Evolutionary conservation across 331 rosid species (phyloP).

Genomic region (Saraca asoca): DNA sequence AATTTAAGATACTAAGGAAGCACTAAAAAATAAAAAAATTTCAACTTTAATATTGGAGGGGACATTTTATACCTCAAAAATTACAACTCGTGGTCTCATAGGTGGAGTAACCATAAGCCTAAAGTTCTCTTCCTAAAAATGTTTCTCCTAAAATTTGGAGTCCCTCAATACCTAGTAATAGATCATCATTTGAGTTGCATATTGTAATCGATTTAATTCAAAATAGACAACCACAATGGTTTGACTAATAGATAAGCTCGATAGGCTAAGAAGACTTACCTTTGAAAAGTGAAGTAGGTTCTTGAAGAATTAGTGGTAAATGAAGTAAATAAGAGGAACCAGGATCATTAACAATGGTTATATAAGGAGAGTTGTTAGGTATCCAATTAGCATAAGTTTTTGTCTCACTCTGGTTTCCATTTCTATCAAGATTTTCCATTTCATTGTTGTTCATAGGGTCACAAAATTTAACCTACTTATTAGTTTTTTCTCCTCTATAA

Average conservation of each 20-base stretch:
- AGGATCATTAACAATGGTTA: slow-evolving; percentile 64
- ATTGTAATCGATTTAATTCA: slow-evolving; percentile 36
- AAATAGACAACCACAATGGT: slow-evolving; percentile 23
- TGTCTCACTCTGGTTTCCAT: slow-evolving; percentile 71
- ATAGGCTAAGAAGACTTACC: slow-evolving; percentile 41
- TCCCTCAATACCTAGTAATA: slow-evolving; percentile 77
- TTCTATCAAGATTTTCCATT: slow-evolving; percentile 65
- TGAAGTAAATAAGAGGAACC: slow-evolving; percentile 65
- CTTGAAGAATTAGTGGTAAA: slow-evolving; percentile 83
- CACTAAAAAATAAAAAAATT: slow-evolving; percentile 17
- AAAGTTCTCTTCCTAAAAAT: slow-evolving; percentile 82
- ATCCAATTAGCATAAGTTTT: slow-evolving; percentile 59
- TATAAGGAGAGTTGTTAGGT: slow-evolving; percentile 65
- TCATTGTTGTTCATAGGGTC: slow-evolving; percentile 70
- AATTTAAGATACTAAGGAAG: slow-evolving; percentile 17
- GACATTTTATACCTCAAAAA: slow-evolving; percentile 70
- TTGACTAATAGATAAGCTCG: slow-evolving; percentile 20
- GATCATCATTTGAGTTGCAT: slow-evolving; percentile 88
- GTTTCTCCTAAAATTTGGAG: slow-evolving; percentile 95
- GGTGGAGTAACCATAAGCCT: slow-evolving; percentile 78
- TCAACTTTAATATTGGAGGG: slow-evolving; percentile 20
- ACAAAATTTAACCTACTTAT: slow-evolving; percentile 87
- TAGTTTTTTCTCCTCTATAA: slow-evolving; percentile 60
- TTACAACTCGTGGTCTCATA: slow-evolving; percentile 87
- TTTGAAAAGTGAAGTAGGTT: slow-evolving; percentile 92